A percentile compares a stretch with the other conserved stretches of the same genome.
Evolutionary conservation across 2,329 filamentous ascomycete species (phyloP).

Genomic region (Coniochaeta ligniaria): DNA sequence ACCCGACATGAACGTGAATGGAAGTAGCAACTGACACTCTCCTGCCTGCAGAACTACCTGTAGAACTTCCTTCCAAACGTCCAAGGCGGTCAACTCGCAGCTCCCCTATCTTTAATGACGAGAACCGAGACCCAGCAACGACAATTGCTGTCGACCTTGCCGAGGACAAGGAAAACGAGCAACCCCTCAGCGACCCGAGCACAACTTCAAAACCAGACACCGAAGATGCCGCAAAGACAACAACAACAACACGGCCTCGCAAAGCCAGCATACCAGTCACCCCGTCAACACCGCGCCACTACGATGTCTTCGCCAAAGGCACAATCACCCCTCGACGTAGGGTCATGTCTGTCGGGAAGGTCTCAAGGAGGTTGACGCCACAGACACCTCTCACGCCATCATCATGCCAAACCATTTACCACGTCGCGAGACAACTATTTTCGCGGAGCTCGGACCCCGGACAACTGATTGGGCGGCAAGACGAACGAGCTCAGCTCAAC

Average conservation of each 20-base stretch:
- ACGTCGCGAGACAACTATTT: slow-evolving; percentile 81
- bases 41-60: slow-evolving; percentile 8
- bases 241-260: slow-evolving; percentile 6
- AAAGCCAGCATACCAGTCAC: slow-evolving; percentile 46
- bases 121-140: slow-evolving; percentile 54
- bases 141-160: slow-evolving; percentile 27
- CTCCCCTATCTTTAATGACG: slow-evolving; percentile 42
- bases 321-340: slow-evolving; percentile 79
- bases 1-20: not conserved
- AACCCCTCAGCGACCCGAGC: slow-evolving; percentile 23
- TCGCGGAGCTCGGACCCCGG: slow-evolving; percentile 69
- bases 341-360: slow-evolving; percentile 67
- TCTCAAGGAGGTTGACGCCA: slow-evolving; percentile 72
- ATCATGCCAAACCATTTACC: slow-evolving; percentile 70
- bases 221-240: slow-evolving; percentile 9
- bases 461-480: slow-evolving; percentile 70
- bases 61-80: slow-evolving; percentile 33
- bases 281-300: slow-evolving; percentile 68
- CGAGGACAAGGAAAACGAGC: slow-evolving; percentile 36
- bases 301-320: slow-evolving; percentile 66
- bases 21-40: slow-evolving; percentile 7
- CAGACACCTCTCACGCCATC: slow-evolving; percentile 67
- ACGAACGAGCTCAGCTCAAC: slow-evolving; percentile 56
- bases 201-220: slow-evolving; percentile 7
- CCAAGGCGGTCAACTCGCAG: slow-evolving; percentile 34